Base-by-base conservation (phyloP, 176 grass and related monocot genomes). In the Neostapfia colusana region DNA sequence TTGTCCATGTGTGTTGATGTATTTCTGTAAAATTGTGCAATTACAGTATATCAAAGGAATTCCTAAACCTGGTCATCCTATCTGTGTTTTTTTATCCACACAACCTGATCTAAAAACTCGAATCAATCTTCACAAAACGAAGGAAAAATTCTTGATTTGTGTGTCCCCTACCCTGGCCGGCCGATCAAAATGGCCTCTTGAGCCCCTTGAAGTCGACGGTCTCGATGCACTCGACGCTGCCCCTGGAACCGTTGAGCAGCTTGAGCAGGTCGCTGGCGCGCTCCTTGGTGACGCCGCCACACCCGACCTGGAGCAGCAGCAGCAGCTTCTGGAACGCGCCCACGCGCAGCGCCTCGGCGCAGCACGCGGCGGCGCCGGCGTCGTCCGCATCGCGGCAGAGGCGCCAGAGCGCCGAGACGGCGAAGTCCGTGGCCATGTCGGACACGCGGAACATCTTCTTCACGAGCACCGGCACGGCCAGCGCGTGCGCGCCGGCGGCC, bases 281-380 rank as follows among this genome's bases (percentile, higher is more conserved):
- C 67, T 93, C 94, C 82, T 93, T 97, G 21, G 88, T 93, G 9
- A 88, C 42, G 20, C 91, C 94, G 61, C 55, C 83, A 79, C 94
- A 97, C 0, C 94, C 94, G 3, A 97, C 86, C 85, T 97, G 94
- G 75, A 97, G 87, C 56, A 97, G 69, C 37, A 97, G 94, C 49
- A 97, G 65, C 54, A 97, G 80, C 61, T 97, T 93, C 86, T 97
- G 94, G 76, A 97, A 97, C 21, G 94, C 88, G 21, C 94, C 94
- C 0, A 89, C 88, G 51, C 88, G 91, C 38, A 93, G 70, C 65
- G 94, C 94, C 71, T 93, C 94, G 20, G 28, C 51, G 15, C 63
- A 50, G 72, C 94, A 97, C 64, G 73, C 42, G 9, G 15, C 37
- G 20, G 63, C 83, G 27, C 23, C 48, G 69, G 21, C 51, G 59